Base-by-base conservation (phyloP, 2,329 filamentous ascomycete genomes). In the Epichloe gansuensis region DNA sequence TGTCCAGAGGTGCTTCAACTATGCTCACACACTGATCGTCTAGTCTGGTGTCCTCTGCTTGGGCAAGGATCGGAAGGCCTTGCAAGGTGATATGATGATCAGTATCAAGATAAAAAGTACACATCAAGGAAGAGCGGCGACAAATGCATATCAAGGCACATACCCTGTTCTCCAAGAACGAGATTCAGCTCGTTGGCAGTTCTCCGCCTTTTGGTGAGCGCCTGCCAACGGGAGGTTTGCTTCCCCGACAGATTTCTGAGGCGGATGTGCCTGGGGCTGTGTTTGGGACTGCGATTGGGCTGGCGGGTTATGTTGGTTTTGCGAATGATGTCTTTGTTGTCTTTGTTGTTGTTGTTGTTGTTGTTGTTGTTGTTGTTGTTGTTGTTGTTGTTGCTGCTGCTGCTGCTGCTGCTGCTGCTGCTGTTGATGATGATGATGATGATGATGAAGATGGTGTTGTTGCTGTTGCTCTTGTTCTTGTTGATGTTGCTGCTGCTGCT, bases 161-260 rank as follows among this genome's bases (percentile, higher is more conserved):
- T 67, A 71, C 68, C 63, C 58, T 64, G 45, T 54, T 69, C 64
- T 61, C 62, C 63, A 62, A 63, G 60, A 52, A 65, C 62, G 60
- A 66, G 58, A 55, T 57, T 62, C 57, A 60, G 57, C 57, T 68
- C 64, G 51, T 60, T 65, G 46, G 61, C 62, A 41, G 67, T 69
- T 53, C 67, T 63, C 54, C 65, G 63, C 53, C 68, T 59, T 70
- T 70, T 47, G 68, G 68, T 46, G 67, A 69, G 53, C 66, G 64
- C 57, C 58, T 59, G 48, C 57, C 59, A 52, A 52, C 56, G 38
- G 42, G 54, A 35, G 51, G 55, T n/a, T 46, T 52, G 35, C n/a
- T 46, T 46, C 54, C 25, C 42, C 43, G 5, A 46, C 44, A 15
- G 54, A 44, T 25, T 38, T 48, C 23, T 50, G 57, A 23, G 42